Base-by-base conservation (phyloP, 345 rosid genomes). In the Eucalyptus pauciflora region DNA sequence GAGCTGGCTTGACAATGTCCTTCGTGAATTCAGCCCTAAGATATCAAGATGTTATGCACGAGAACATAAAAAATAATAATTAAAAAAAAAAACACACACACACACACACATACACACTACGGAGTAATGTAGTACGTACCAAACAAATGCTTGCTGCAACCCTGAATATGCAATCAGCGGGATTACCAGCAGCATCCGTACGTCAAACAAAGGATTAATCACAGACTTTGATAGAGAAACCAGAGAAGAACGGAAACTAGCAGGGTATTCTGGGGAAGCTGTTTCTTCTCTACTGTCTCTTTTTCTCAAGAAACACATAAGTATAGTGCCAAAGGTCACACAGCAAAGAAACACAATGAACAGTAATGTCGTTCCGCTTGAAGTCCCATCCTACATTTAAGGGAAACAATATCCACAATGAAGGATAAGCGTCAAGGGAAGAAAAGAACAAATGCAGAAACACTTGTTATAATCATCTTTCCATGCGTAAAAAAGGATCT, bases 81-180 rank as follows among this genome's bases (percentile, higher is more conserved):
- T 20, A 18, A 52, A 52, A 18, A 18, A 52, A 17, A 51, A 51
- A 17, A 17, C 3, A 17, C 7, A 43, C 7, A 43, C 41, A 41
- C 2, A 52, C 58, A 43, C 6, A 17, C 3, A 17, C 7, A 43
- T 2, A 43, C 41, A 41, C 2, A 52, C 58, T 41, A 48, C 71
- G 48, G 76, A 89, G 89, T 25, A 27, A 88, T 81, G 41, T 51
- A 88, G 88, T 50, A 87, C 33, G 52, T 94, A 96, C 99, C 99
- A 96, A 58, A 96, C 98, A 93, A 96, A 97, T 91, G 99, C 98
- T 90, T 97, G 99, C 88, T 97, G 99, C 88, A 96, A 90, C 90
- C 99, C 99, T 87, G 98, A 96, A 91, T 97, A 97, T 56, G 97
- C 97, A 87, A 96, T 94, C 48, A 97, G 96, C 49, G 99, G 99